phyloP scores from a whole-genome alignment of 345 rosid species.

The Passiflora organensis region DNA sequence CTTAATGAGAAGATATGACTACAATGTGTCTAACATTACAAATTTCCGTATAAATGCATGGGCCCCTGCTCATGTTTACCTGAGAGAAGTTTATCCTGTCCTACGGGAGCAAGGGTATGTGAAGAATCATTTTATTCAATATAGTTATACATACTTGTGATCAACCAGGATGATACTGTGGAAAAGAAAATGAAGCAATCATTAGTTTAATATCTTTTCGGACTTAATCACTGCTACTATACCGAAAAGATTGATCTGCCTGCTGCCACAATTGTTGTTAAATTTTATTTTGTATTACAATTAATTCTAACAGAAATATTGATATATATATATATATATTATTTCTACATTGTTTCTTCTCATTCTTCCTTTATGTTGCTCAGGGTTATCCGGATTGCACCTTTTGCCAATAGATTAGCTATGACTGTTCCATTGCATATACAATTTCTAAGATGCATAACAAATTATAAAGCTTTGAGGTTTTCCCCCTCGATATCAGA shows the following conservation, averaged over 20 bases:
- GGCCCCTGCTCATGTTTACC: conserved; percentile 66
- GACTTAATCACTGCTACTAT: too few relatives aligned
- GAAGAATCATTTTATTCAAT: not conserved
- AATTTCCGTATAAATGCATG: conserved; percentile 69
- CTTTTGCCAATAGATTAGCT: conserved; percentile 95
- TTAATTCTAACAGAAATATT: conserved; percentile 6
- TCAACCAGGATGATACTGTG: too few relatives aligned
- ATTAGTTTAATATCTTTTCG: too few relatives aligned
- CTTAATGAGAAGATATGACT: conserved; percentile 50
- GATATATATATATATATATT: not conserved
- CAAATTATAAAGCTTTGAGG: conserved; percentile 78
- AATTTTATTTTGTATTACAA: not conserved
- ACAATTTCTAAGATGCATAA: conserved; percentile 78
- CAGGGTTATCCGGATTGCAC: conserved; percentile 84
- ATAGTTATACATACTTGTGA: too few relatives aligned
- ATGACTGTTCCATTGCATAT: conserved; percentile 84
- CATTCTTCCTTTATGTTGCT: conserved; percentile 18
- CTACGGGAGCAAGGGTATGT: conserved; percentile 70
- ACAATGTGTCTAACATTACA: conserved; percentile 57
- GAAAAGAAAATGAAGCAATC: too few relatives aligned
- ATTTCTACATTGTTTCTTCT: conserved; percentile 9
- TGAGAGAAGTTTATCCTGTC: conserved; percentile 56
- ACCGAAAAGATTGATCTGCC: not conserved
- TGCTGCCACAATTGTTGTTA: not conserved
- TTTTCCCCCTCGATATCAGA: conserved; percentile 58